Conservation (phyloP, 768 basidiomycete species). For the Trichaptum fuscoviolaceum region DNA sequence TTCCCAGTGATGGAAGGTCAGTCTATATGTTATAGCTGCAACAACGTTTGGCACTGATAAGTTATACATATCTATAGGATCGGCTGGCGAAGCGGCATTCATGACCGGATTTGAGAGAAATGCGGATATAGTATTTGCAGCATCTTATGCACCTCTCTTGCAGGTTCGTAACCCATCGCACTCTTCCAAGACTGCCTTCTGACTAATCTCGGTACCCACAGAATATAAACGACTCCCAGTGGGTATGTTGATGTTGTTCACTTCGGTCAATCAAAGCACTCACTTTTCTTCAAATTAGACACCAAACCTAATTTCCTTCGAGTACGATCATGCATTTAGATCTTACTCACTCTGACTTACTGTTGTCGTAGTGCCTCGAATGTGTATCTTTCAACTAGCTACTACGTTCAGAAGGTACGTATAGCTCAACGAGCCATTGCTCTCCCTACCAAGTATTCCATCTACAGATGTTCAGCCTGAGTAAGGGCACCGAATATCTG, state of each 20-base stretch:
- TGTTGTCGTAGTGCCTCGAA: constrained; percentile 35
- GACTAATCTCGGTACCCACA: constrained; percentile 16
- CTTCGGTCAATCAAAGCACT: constrained; percentile 8
- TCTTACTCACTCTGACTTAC: neutral
- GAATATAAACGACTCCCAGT: constrained; percentile 52
- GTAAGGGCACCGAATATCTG: constrained; percentile 57
- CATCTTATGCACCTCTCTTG: constrained; percentile 58
- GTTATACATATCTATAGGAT: constrained; percentile 29
- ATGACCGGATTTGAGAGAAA: constrained; percentile 65
- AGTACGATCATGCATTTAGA: constrained; percentile 29
- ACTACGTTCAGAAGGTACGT: constrained; percentile 53
- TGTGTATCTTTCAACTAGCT: constrained; percentile 56
- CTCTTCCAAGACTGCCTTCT: neutral
- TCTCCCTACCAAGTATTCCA: neutral
- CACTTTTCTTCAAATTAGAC: constrained; percentile 31
- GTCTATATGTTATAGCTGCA: too few species aligned
- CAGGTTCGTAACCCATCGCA: constrained; percentile 16
- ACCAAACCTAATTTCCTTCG: constrained; percentile 55
- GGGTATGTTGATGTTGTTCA: constrained; percentile 32
- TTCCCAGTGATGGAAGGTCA: constrained; percentile 53
- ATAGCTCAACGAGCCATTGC: neutral
- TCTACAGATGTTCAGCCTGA: constrained; percentile 53
- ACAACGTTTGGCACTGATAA: too few species aligned
- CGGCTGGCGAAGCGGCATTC: constrained; percentile 57
- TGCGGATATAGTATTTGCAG: constrained; percentile 55